Evolutionary conservation across 768 basidiomycete species (phyloP), one percentile per base, ranked within the genome.

Genomic region (Astraeus odoratus): DNA sequence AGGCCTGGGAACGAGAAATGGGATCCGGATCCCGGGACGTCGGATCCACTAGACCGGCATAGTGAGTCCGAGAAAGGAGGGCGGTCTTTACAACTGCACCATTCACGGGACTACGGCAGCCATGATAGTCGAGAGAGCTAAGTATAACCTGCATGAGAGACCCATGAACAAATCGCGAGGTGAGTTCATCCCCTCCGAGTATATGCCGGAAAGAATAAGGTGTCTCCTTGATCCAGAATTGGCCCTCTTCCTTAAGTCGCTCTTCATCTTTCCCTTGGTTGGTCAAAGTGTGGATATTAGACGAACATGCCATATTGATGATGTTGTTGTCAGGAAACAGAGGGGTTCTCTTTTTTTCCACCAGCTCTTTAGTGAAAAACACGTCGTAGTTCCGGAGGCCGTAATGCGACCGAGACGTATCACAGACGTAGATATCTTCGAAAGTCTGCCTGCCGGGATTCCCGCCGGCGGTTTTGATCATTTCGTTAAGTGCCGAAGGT

Each of bases 151-250:
- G 35, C 5, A 36, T 4, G 3, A 36, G 16, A 8, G 35, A 18
- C 2, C 35, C 35, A 10, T 10, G 16, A 36, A 36, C 16, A 23
- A 39, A 25, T 15, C 24, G 23, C 4, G 7, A 13, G 5, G 22
- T 24, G 22, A 24, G 12, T 15, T 24, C 23, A 15, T 39, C 9
- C 12, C 8, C 5, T 22, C 22, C 37, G 22, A 25, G 37, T 65
- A 80, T 75, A 56, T 78, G 68, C 15, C 52, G 24, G 37, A 80
- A 70, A 8, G 77, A 79, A 63, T 81, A 81, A 1, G 72, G 69
- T 48, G 79, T 64, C 5, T 67, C 74, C 54, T 81, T 80, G 58
- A 79, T 55, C 77, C 76, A 81, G 57, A 81, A 79, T 34, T 52
- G 50, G 42, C 77, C 75, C 9, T 55, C 53, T 3, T 49, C 56